phyloP scores from a whole-genome alignment of 2,329 filamentous ascomycete genomes.

The Phoma sp. region DNA sequence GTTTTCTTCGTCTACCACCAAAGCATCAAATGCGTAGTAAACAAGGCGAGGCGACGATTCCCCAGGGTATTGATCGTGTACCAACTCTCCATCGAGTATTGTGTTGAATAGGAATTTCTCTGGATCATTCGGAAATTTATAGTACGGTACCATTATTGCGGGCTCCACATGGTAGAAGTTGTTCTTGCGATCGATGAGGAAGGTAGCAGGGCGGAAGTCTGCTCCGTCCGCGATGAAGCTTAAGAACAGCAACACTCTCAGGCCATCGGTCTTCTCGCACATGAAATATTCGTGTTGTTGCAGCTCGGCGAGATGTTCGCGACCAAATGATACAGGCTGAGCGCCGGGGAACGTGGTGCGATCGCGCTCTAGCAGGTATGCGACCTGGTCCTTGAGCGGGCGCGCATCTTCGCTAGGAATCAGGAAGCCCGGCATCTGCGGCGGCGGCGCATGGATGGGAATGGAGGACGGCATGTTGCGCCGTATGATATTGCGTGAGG shows the following conservation, averaged over 20 bases:
- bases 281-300: constrained; percentile 89
- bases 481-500: neutral
- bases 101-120: constrained; percentile 76
- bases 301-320: constrained; percentile 82
- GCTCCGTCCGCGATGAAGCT: constrained; percentile 63
- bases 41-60: constrained; percentile 71
- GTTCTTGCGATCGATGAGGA: constrained; percentile 97
- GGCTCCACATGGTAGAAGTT: constrained; percentile 87
- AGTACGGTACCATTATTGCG: constrained; percentile 79
- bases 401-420: constrained; percentile 35
- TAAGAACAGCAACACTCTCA: constrained; percentile 93
- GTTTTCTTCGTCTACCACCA: constrained; percentile 77
- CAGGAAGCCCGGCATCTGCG: constrained; percentile 44
- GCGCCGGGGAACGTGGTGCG: constrained; percentile 80
- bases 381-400: constrained; percentile 74
- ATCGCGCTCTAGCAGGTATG: constrained; percentile 72
- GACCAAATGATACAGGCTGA: constrained; percentile 90
- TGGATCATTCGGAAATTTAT: constrained; percentile 61
- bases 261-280: constrained; percentile 97
- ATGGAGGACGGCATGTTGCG: constrained; percentile 27
- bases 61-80: constrained; percentile 74
- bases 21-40: constrained; percentile 92
- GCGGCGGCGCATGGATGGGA: constrained; percentile 35
- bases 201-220: constrained; percentile 63
- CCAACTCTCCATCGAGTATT: constrained; percentile 89